Conservation (phyloP, 1,139 yeast species). For the Saccharomyces hybrid region DNA sequence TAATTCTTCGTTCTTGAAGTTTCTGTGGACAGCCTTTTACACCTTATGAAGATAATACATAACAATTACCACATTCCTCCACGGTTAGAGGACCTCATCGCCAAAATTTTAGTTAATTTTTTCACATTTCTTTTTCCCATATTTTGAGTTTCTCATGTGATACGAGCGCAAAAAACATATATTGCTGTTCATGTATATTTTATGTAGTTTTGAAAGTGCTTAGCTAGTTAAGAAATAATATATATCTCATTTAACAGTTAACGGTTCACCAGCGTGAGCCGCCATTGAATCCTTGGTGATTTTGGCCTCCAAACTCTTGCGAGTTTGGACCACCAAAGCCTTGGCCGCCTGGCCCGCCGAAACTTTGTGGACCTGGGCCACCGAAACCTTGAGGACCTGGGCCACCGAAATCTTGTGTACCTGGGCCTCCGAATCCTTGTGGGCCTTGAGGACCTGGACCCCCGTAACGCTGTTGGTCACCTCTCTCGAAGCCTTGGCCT, state of each 20-base stretch:
- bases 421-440: slow-evolving; percentile 14
- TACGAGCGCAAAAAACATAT: background rate
- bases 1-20: background rate
- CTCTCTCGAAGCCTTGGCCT: slow-evolving; percentile 6
- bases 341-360: background rate
- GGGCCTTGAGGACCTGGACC: slow-evolving; percentile 8
- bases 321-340: background rate
- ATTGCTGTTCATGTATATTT: too few species aligned
- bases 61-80: too few species aligned
- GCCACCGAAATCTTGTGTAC: background rate
- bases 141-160: background rate
- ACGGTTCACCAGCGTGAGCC: background rate
- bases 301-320: background rate
- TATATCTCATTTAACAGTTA: background rate
- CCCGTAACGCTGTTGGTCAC: background rate
- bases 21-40: too few species aligned
- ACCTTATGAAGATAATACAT: background rate
- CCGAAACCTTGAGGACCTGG: background rate
- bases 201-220: too few species aligned
- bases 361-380: background rate
- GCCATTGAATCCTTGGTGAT: background rate
- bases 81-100: background rate
- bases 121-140: background rate
- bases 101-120: background rate
- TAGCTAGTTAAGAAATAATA: background rate